Evolutionary conservation across 2,329 filamentous ascomycete genomes (phyloP).

Genomic region (Parastagonospora avenae): DNA sequence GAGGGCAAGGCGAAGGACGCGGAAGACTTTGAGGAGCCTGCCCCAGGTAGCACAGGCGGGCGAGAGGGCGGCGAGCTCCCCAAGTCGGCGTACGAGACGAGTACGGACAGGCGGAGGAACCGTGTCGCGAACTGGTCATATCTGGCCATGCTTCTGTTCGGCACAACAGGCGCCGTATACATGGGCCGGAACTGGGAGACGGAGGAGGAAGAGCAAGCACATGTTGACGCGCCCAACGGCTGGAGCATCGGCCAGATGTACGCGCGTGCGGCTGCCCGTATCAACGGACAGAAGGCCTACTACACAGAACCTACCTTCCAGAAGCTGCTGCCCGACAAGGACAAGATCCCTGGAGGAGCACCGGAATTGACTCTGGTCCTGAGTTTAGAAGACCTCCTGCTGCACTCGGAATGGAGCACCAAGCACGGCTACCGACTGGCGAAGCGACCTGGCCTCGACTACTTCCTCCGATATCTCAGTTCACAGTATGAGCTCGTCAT

Average conservation of each 20-base stretch:
- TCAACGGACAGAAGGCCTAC: constrained; percentile 79
- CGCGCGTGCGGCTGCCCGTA: constrained; percentile 75
- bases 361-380: constrained; percentile 92
- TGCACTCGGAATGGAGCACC: constrained; percentile 92
- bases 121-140: constrained; percentile 78
- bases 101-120: constrained; percentile 80
- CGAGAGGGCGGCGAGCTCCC: constrained; percentile 70
- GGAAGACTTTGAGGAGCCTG: constrained; percentile 56
- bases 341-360: constrained; percentile 62
- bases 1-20: constrained; percentile 41
- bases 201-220: constrained; percentile 70
- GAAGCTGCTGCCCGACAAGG: constrained; percentile 82
- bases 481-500: constrained; percentile 98
- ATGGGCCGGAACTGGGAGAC: constrained; percentile 86
- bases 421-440: constrained; percentile 95
- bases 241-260: constrained; percentile 80
- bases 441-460: constrained; percentile 93
- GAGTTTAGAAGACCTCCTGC: constrained; percentile 88
- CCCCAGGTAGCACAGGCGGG: constrained; percentile 50
- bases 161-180: constrained; percentile 68
- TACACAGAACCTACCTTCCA: constrained; percentile 96
- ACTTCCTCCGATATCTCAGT: constrained; percentile 94
- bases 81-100: constrained; percentile 85
- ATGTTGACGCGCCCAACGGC: constrained; percentile 76
- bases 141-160: constrained; percentile 61